Conservation (phyloP, 176 grass and related monocot species). For the Oryza coarctata region DNA sequence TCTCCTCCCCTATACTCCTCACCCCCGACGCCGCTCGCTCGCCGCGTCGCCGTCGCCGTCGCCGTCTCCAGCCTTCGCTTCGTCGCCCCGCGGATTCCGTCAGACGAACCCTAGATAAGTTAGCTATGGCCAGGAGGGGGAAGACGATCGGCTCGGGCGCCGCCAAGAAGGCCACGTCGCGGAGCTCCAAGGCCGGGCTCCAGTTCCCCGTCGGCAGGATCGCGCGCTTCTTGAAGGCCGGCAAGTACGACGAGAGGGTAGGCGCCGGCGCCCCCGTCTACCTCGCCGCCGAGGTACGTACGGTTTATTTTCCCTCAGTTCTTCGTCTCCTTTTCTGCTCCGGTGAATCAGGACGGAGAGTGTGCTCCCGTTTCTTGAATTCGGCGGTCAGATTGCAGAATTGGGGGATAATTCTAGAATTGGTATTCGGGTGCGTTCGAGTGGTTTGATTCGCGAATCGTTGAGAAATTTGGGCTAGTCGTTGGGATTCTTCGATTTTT, state of each 20-base stretch:
- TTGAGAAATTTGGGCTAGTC: neutral
- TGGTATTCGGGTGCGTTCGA: fast-evolving
- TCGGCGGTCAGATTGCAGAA: neutral
- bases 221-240: slow-evolving; percentile 88
- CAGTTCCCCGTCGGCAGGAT: slow-evolving; percentile 97
- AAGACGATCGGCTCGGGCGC: slow-evolving; percentile 83
- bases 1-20: slow-evolving; percentile 1
- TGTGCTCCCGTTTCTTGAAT: too few species aligned
- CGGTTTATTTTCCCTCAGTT: neutral
- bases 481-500: neutral
- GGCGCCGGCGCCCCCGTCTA: slow-evolving; percentile 95
- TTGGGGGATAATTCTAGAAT: neutral
- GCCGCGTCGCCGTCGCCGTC: neutral
- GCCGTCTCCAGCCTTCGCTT: neutral
- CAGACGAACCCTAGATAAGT: neutral
- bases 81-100: neutral
- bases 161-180: slow-evolving; percentile 75
- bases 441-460: neutral
- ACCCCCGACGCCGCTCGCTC: too few species aligned
- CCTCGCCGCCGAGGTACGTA: slow-evolving; percentile 87
- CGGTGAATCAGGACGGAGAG: too few species aligned
- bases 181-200: slow-evolving; percentile 96
- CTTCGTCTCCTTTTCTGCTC: neutral
- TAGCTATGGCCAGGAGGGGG: slow-evolving; percentile 77
- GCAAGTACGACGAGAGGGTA: slow-evolving; percentile 94